Percentiles rank a stretch among this genome's conserved stretches.
Conservation (phyloP, 2,329 filamentous ascomycete genomes). For the Hypoxylon rubiginosum region DNA sequence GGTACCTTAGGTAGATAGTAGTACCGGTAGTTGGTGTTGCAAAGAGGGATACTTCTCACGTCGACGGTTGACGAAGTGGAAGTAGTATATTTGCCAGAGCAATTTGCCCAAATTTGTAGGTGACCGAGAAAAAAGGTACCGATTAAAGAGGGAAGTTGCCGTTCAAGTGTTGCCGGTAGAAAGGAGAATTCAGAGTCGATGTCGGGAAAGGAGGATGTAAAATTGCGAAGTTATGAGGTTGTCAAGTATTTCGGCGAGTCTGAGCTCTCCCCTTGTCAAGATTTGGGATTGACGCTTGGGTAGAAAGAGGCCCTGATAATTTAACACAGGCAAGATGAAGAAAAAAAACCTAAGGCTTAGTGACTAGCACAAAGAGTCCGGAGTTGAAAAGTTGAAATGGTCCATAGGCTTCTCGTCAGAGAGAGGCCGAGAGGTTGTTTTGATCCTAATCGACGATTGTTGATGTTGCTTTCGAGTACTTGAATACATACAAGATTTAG, state of each 20-base stretch:
- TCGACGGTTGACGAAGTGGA: neutral
- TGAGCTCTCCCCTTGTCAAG: neutral
- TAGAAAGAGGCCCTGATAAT: neutral
- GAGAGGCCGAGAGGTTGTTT: neutral
- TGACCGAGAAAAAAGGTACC: neutral
- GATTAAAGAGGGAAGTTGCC: neutral
- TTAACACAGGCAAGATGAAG: neutral
- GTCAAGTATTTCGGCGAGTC: neutral
- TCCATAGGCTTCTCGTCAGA: neutral
- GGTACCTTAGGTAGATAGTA: too few species aligned
- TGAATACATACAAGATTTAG: neutral
- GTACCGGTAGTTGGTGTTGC: neutral
- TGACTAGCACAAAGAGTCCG: neutral
- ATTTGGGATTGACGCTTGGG: neutral
- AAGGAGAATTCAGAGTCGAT: neutral
- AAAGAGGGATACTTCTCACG: neutral
- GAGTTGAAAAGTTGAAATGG: neutral
- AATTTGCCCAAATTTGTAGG: neutral
- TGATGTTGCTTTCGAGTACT: conserved; percentile 1
- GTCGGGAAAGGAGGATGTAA: neutral
- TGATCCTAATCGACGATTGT: neutral
- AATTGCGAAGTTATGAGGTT: neutral
- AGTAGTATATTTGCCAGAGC: neutral
- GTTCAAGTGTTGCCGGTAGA: neutral
- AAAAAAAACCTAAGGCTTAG: neutral